Conservation (phyloP, 78 protist species). For the Guillardia theta region DNA sequence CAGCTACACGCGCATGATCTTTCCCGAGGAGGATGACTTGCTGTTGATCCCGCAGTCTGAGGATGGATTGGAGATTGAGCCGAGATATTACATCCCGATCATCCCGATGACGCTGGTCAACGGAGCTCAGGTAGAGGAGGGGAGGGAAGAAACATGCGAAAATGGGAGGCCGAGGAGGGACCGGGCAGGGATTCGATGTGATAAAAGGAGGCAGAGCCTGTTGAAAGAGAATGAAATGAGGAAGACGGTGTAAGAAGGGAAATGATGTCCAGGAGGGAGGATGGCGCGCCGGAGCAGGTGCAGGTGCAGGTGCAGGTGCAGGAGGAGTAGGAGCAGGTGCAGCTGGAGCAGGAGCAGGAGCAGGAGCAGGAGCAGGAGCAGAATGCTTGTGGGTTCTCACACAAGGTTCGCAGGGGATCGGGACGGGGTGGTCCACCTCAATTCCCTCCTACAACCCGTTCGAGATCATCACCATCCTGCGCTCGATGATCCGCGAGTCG, state of each 20-base stretch:
- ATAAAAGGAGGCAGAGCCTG: too few relatives aligned
- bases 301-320: background rate
- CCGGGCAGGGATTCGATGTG: too few relatives aligned
- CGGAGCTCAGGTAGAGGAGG: conserved; percentile 87
- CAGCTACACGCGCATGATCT: conserved; percentile 80
- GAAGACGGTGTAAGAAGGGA: too few relatives aligned
- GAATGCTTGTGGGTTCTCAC: background rate
- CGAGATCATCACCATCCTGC: conserved; percentile 70
- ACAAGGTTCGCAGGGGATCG: conserved; percentile 78
- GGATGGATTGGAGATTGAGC: conserved; percentile 96
- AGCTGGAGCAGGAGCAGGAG: background rate
- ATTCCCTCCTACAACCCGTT: conserved; percentile 90
- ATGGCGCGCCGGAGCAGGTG: background rate
- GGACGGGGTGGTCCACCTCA: conserved; percentile 85
- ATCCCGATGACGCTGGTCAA: conserved; percentile 97
- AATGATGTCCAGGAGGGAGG: too few relatives aligned
- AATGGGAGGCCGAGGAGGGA: too few relatives aligned
- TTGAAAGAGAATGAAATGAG: too few relatives aligned
- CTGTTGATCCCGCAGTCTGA: conserved; percentile 86
- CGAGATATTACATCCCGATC: conserved; percentile 89
- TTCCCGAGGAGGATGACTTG: conserved; percentile 85
- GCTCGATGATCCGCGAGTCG: background rate
- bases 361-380: background rate
- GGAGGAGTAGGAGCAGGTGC: background rate
- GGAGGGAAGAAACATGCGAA: too few relatives aligned